Evolutionary conservation across 1,139 yeast genomes (phyloP).

Genomic region (Yamadazyma triangularis): DNA sequence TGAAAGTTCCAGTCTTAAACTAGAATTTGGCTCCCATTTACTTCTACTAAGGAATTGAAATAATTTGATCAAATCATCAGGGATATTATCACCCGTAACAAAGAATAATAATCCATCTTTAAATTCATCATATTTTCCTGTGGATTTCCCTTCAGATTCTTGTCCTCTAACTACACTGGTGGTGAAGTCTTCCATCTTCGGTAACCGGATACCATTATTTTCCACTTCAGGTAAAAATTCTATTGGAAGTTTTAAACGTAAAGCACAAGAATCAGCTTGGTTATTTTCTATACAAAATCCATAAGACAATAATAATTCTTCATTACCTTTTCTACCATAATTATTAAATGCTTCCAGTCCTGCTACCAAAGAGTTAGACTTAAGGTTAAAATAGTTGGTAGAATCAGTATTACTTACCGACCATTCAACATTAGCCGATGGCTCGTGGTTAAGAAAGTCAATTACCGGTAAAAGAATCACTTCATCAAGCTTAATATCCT

Average conservation of each 20-base stretch:
- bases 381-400: conserved; percentile 21
- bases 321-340: conserved; percentile 85
- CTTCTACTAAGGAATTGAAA: conserved; percentile 50
- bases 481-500: conserved; percentile 31
- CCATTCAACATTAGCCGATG: conserved; percentile 67
- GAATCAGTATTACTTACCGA: conserved; percentile 15
- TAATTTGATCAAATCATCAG: conserved; percentile 43
- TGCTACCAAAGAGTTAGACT: conserved; percentile 17
- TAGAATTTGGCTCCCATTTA: conserved; percentile 35
- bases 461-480: conserved; percentile 75
- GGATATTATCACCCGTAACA: conserved; percentile 36
- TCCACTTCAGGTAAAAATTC: conserved; percentile 29
- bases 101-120: conserved; percentile 43
- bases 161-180: conserved; percentile 25
- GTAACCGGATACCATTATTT: conserved; percentile 40
- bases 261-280: conserved; percentile 57
- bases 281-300: conserved; percentile 70
- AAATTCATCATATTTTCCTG: conserved; percentile 11
- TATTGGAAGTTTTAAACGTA: conserved; percentile 47
- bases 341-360: conserved; percentile 65
- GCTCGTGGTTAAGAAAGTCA: conserved; percentile 73
- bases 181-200: conserved; percentile 45
- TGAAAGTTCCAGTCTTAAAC: conserved; percentile 52
- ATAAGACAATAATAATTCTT: conserved; percentile 59
- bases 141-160: conserved; percentile 3